phyloP scores from a whole-genome alignment of 1,139 yeast species.

The Pichia terricola region DNA sequence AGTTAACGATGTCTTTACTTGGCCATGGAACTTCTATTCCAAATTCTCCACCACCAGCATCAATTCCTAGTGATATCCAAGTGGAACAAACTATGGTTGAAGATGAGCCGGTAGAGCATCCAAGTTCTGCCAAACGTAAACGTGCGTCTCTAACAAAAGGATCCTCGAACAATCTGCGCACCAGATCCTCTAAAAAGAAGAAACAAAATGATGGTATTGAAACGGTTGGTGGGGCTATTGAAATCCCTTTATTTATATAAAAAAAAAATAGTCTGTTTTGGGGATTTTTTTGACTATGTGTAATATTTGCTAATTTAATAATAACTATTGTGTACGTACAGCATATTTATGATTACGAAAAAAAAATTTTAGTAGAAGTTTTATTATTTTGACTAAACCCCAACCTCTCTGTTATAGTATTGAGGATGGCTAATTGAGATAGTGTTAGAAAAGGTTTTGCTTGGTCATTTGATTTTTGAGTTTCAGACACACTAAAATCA shows the following conservation, averaged over 20 bases:
- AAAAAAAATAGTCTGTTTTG: background rate
- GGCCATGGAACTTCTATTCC: constrained; percentile 12
- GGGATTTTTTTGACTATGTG: no score
- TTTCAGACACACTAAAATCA: no score
- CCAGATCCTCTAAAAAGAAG: constrained; percentile 5
- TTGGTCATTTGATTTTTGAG: no score
- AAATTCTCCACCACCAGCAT: background rate
- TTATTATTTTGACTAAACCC: no score
- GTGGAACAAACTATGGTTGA: constrained; percentile 8
- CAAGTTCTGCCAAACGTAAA: constrained; percentile 1
- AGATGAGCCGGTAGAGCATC: constrained; percentile 1
- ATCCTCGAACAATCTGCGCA: background rate
- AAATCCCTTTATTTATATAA: constrained; percentile 33
- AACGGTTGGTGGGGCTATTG: constrained; percentile 34
- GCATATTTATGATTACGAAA: no score
- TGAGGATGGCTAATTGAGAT: no score
- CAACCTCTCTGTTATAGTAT: no score
- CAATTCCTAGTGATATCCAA: constrained; percentile 1
- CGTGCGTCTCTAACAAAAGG: constrained; percentile 4
- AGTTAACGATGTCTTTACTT: constrained; percentile 13
- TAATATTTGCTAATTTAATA: no score
- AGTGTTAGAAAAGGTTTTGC: no score
- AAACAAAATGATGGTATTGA: constrained; percentile 20
- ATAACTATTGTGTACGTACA: no score
- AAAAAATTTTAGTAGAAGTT: no score